Base-by-base conservation (phyloP, 441 rosid genomes). In the Cnidoscolus chayamansa region DNA sequence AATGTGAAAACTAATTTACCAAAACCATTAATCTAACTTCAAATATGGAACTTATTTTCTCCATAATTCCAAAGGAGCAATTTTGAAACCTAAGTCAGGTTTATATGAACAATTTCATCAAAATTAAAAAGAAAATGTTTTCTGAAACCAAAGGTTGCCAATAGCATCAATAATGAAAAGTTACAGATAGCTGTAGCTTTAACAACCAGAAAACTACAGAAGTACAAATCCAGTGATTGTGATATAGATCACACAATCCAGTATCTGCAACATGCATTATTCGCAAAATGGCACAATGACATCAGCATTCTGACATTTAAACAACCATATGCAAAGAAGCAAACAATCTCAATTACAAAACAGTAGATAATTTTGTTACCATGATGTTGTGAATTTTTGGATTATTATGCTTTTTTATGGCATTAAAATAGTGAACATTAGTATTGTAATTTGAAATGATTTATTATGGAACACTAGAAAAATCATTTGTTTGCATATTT, bases 111-210 rank as follows among this genome's bases (percentile, higher is more conserved):
- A 60, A 11, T 11, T 61, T 59, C 58, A 43, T 68, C 55, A 76
- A 54, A 65, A 62, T 20, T 25, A 65, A 64, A 2, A 48, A 57
- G 25, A 15, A 53, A 65, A 53, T 31, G 37, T 32, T 51, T 40
- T 16, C 13, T 32, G 11, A 32, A 57, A 35, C 31, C 43, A 70
- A 47, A 72, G 31, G 10, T 35, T 31, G 61, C 32, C 7, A 19
- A 59, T 35, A 59, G 72, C 55, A 51, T 55, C 19, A 37, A 51
- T 10, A 71, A 58, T 58, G 9, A 59, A 40, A 55, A 15, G 53
- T 10, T 48, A 10, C 20, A 69, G 30, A 56, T 35, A 57, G 0
- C 3, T 15, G 32, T 31, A 37, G 8, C 9, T 10, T 17, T 20
- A 17, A 5, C 40, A 35, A 35, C 3, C 40, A 35, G 40, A 16